Conservation (phyloP, 345 rosid genomes). For the Stellera chamaejasme region DNA sequence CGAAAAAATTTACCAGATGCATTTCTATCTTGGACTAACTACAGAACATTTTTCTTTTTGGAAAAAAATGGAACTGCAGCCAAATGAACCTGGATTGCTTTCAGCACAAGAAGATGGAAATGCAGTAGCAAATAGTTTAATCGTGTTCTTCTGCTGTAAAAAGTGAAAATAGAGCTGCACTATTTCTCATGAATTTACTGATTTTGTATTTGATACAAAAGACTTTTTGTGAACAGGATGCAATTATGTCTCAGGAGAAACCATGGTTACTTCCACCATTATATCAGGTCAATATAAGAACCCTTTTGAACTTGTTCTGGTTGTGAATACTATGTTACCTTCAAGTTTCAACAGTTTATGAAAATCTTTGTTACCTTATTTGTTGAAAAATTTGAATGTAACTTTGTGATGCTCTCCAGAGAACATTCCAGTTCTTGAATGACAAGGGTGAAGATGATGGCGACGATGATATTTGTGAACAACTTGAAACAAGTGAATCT, state of each 20-base stretch:
- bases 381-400: background rate
- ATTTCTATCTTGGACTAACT: too few relatives aligned
- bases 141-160: too few relatives aligned
- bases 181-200: too few relatives aligned
- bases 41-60: too few relatives aligned
- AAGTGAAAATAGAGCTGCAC: too few relatives aligned
- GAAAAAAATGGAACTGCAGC: too few relatives aligned
- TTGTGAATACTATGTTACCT: background rate
- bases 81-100: too few relatives aligned
- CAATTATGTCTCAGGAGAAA: slow-evolving; percentile 2
- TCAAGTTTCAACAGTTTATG: slow-evolving; percentile 1
- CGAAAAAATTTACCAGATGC: too few relatives aligned
- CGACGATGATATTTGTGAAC: slow-evolving; percentile 16
- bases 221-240: too few relatives aligned
- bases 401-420: slow-evolving; percentile 20
- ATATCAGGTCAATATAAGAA: slow-evolving; percentile 2
- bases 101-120: too few relatives aligned
- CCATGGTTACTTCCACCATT: background rate
- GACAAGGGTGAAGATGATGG: slow-evolving; percentile 23
- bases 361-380: background rate
- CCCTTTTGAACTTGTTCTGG: background rate
- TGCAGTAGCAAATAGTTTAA: too few relatives aligned
- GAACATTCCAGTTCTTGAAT: slow-evolving; percentile 20
- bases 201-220: too few relatives aligned
- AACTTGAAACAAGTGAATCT: slow-evolving; percentile 13